Base-by-base conservation (phyloP, 306 rosid species). In the Vigna angularis region DNA sequence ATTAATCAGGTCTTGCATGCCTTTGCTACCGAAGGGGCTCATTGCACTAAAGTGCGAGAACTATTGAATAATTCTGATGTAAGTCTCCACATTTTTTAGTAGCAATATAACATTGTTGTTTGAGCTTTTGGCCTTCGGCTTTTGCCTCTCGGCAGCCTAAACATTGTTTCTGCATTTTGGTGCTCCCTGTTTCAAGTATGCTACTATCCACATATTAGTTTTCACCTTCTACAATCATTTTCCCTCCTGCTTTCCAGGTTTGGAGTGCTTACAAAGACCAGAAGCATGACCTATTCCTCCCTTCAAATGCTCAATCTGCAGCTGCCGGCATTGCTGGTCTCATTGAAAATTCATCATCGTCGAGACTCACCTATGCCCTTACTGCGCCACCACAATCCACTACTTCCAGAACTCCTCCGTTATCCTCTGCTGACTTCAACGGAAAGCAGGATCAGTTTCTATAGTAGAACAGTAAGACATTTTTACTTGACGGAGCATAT, bases 261-360 rank as follows among this genome's bases (percentile, higher is more conserved):
- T 95, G 99, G 99, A 85, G 97, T 81, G 99, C 99, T 50, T 95
- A 95, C 88, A 95, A 95, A 85, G 99, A 93, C 83, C 99, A 95
- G 87, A 95, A 89, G 79, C 99, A 95, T 62, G 99, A 95, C 69
- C 97, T 95, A 72, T 95, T 95, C 92, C 95, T 95, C 66, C 99
- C 99, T 66, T 95, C 99, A 66, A 95, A 93, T 75, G 99, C 99
- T 76, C 99, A 93, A 83, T 95, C 98, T 17, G 99, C 99, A 48
- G 97, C 97, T 5, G 99, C 99, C 15, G 99, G 99, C 68, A 91
- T 95, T 65, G 99, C 99, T 57, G 99, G 99, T 78, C 86, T 95
- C 70, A 93, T 95, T 2, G 99, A 95, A 82, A 95, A 82, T 73
- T 91, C 99, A 74, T 90, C 98, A 1, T 94, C 97, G 0, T 91